Percentiles rank a stretch among this genome's conserved stretches.
phyloP scores from a whole-genome alignment of 192 early-diverging fungal genomes.

The Dispira simplex region DNA sequence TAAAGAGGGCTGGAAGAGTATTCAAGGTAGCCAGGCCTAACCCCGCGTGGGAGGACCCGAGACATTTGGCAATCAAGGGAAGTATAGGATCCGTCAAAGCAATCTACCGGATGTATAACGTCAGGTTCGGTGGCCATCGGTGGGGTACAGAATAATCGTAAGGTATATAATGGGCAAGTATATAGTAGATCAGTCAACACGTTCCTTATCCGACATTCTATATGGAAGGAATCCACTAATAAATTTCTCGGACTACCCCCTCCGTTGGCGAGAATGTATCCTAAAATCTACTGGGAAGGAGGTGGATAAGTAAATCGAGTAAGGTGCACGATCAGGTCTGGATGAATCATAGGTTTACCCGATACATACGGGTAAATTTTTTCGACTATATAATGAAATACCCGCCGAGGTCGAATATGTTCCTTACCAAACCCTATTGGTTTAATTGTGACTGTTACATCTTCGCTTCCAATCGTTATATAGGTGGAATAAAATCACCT shows the following conservation, averaged over 20 bases:
- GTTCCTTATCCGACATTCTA: too few relatives aligned
- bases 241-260: too few relatives aligned
- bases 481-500: not conserved
- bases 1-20: not conserved
- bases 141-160: not conserved
- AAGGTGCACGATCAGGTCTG: too few relatives aligned
- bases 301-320: too few relatives aligned
- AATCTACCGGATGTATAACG: not conserved
- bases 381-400: not conserved
- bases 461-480: not conserved
- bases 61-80: conserved; percentile 1
- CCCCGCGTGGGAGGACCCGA: not conserved
- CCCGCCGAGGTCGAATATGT: not conserved
- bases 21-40: conserved; percentile 4
- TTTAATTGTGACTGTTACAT: not conserved
- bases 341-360: too few relatives aligned
- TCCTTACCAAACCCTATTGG: not conserved
- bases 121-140: too few relatives aligned
- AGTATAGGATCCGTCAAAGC: not conserved
- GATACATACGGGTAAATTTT: too few relatives aligned
- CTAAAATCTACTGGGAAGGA: too few relatives aligned
- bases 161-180: not conserved
- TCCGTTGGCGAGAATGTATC: too few relatives aligned
- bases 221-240: too few relatives aligned
- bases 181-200: not conserved